These are phyloP conservation scores for Panicum hallii DNA, from an alignment of 202 grass and related monocot species.

Conservation along the genomic window DNA sequence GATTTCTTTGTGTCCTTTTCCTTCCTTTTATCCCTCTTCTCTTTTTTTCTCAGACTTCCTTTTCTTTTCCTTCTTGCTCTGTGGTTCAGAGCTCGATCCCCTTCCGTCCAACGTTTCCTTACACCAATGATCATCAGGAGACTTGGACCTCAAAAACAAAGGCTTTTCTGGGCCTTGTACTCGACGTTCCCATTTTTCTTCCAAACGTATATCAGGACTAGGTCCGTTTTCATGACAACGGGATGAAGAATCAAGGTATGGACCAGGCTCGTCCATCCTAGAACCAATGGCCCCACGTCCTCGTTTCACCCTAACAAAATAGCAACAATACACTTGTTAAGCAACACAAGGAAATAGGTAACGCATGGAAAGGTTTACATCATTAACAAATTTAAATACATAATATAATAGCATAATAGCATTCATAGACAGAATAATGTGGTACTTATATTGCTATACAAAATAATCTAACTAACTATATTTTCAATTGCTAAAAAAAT, in stretches of 20 bases:
- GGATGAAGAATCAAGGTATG: constrained; percentile 49
- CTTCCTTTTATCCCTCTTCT: constrained; percentile 46
- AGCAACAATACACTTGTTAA: constrained; percentile 19
- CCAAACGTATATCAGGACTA: constrained; percentile 45
- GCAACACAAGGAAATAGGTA: not conserved
- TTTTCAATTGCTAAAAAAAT: not conserved
- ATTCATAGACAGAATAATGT: not conserved
- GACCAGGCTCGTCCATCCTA: constrained; percentile 90
- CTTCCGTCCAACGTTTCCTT: constrained; percentile 20
- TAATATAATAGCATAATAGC: not conserved
- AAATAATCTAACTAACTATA: no score
- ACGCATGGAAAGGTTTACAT: not conserved
- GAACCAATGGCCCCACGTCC: constrained; percentile 86
- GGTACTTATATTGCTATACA: not conserved
- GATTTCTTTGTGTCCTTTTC: constrained; percentile 59
- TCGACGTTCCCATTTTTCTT: constrained; percentile 63
- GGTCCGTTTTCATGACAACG: constrained; percentile 27
- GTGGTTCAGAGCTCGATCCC: constrained; percentile 38
- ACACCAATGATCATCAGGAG: constrained; percentile 41
- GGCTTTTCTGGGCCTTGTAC: constrained; percentile 78
- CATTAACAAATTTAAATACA: constrained; percentile 15
- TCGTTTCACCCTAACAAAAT: constrained; percentile 66
- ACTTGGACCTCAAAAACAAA: constrained; percentile 54
- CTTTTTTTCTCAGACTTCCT: constrained; percentile 42
- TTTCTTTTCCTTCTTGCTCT: constrained; percentile 47